phyloP scores from a whole-genome alignment of 768 basidiomycete genomes.

The Collybia sordida region DNA sequence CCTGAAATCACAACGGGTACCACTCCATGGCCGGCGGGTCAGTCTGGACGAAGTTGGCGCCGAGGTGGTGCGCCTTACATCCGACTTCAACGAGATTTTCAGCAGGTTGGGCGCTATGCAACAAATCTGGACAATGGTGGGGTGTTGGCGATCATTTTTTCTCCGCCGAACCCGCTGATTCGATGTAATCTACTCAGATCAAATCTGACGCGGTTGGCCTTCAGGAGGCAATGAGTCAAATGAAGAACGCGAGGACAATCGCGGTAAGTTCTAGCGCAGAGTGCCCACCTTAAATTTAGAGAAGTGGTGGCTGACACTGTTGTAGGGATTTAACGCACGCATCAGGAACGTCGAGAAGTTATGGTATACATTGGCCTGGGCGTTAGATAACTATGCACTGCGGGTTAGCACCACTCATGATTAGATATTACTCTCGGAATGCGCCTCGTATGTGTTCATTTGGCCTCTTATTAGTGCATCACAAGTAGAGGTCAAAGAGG shows the following conservation, averaged over 20 bases:
- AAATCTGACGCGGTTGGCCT: conserved; percentile 3
- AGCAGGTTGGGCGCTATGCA: conserved; percentile 1
- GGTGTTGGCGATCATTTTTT: background rate
- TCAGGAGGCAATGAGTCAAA: background rate
- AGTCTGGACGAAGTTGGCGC: background rate
- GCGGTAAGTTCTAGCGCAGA: background rate
- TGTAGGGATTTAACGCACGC: background rate
- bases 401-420: background rate
- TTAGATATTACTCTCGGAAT: no score
- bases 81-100: background rate
- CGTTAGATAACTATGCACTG: conserved; percentile 4
- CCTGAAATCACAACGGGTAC: background rate
- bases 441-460: no score
- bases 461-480: no score
- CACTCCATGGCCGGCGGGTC: background rate
- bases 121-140: conserved; percentile 4
- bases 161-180: no score
- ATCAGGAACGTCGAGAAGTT: conserved; percentile 1
- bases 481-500: no score
- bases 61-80: background rate
- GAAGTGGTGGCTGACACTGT: background rate
- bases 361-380: conserved; percentile 2
- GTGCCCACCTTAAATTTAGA: no score
- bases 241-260: background rate
- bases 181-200: background rate